Conservation (phyloP, 768 basidiomycete species). For the Lactifluus hygrophoroides region DNA sequence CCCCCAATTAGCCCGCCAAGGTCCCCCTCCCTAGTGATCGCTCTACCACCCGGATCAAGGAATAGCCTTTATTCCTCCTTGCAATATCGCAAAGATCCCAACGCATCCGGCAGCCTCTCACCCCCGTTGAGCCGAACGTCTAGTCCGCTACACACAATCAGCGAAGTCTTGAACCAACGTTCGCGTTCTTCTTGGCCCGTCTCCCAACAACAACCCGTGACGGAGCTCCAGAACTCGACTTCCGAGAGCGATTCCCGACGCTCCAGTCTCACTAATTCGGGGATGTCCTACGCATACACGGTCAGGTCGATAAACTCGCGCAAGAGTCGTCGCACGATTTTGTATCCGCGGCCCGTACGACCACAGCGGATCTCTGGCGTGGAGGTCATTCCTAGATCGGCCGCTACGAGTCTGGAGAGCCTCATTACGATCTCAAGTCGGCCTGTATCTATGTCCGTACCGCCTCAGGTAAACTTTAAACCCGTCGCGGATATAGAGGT, state of each 20-base stretch:
- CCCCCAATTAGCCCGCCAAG: not conserved
- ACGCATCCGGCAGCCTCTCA: not conserved
- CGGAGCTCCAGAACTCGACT: not conserved
- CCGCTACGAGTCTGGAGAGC: not conserved
- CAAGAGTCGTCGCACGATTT: conserved; percentile 6
- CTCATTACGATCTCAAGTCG: not conserved
- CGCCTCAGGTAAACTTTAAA: not conserved
- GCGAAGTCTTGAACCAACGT: not conserved
- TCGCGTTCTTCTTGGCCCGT: not conserved
- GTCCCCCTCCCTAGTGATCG: not conserved
- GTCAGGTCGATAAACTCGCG: conserved; percentile 5
- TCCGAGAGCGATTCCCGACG: not conserved
- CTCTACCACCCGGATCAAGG: not conserved
- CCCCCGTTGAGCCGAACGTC: not conserved
- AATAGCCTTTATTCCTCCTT: not conserved
- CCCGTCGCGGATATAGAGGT: not conserved
- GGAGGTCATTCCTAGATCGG: not conserved
- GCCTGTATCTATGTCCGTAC: not conserved
- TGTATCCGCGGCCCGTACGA: conserved; percentile 6
- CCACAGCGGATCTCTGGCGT: not conserved
- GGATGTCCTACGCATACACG: conserved; percentile 1
- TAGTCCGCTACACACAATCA: not conserved
- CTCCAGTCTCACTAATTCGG: not conserved
- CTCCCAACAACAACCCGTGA: not conserved
- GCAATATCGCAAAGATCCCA: not conserved